These are phyloP conservation scores for Neonectria punicea DNA, from an alignment of 2,329 filamentous ascomycete species.

Conservation along the genomic window DNA sequence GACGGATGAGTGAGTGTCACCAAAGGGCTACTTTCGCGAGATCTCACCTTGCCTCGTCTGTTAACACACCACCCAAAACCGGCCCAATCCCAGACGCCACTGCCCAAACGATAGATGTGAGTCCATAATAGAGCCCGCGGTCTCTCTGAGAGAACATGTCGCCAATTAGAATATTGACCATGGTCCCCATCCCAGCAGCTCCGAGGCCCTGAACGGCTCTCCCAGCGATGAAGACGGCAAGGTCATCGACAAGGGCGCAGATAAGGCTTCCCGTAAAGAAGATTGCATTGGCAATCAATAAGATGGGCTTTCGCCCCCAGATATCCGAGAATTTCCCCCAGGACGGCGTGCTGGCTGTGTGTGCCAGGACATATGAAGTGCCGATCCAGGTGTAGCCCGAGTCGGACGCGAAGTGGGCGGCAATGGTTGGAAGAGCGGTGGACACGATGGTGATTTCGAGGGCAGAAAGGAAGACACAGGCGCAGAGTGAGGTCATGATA, in stretches of 20 bases:
- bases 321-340: constrained; percentile 74
- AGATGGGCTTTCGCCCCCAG: constrained; percentile 65
- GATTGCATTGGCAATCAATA: constrained; percentile 58
- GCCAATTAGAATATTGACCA: constrained; percentile 65
- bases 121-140: constrained; percentile 64
- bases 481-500: constrained; percentile 53
- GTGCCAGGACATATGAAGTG: constrained; percentile 76
- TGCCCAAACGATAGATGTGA: constrained; percentile 75
- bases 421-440: constrained; percentile 70
- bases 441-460: constrained; percentile 68
- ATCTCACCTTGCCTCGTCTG: constrained; percentile 63
- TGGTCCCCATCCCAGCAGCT: constrained; percentile 60
- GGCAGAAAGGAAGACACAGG: constrained; percentile 55
- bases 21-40: fast-evolving
- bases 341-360: constrained; percentile 73
- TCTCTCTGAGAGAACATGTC: constrained; percentile 60
- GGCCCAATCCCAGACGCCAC: constrained; percentile 74
- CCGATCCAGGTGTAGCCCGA: constrained; percentile 83
- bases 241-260: constrained; percentile 56
- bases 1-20: neutral
- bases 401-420: constrained; percentile 67
- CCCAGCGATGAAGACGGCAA: constrained; percentile 53
- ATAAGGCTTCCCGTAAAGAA: constrained; percentile 65
- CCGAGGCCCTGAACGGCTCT: constrained; percentile 63
- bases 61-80: constrained; percentile 72